Conservation (phyloP, 495 filamentous ascomycete species). For the Margaritispora aquatica region DNA sequence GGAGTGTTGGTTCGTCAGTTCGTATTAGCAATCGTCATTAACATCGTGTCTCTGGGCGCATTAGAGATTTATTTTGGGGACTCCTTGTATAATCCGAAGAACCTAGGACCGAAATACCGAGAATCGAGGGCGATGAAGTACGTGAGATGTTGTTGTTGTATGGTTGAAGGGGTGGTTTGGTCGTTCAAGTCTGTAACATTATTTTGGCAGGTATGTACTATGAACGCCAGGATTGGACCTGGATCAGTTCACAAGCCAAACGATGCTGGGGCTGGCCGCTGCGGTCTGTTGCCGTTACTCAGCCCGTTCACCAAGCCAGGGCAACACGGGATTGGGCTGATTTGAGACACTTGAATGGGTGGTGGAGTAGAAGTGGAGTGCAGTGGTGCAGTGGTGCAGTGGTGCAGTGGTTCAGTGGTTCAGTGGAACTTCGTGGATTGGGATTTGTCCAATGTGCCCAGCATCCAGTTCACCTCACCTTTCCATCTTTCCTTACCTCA, state of each 20-base stretch:
- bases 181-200: neutral
- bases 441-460: too few relatives aligned
- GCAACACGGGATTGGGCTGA: neutral
- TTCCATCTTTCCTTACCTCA: too few relatives aligned
- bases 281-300: neutral
- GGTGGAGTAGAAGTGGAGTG: neutral
- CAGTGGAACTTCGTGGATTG: too few relatives aligned
- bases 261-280: neutral
- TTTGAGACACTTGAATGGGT: neutral
- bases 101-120: too few relatives aligned
- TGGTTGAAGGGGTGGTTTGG: neutral
- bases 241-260: neutral
- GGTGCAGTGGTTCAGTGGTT: too few relatives aligned
- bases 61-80: neutral
- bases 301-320: neutral
- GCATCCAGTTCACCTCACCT: too few relatives aligned
- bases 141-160: neutral
- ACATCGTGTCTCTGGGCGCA: conserved; percentile 1
- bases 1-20: conserved; percentile 11
- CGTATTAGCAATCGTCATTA: conserved; percentile 12
- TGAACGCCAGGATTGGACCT: neutral
- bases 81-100: too few relatives aligned
- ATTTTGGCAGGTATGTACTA: too few relatives aligned
- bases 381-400: too few relatives aligned
- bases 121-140: neutral